A percentile compares a stretch with the other conserved stretches of the same genome.
These are phyloP conservation scores for Eimeria acervulina DNA, from an alignment of 169 alveolate genomes.

Conservation along the genomic window DNA sequence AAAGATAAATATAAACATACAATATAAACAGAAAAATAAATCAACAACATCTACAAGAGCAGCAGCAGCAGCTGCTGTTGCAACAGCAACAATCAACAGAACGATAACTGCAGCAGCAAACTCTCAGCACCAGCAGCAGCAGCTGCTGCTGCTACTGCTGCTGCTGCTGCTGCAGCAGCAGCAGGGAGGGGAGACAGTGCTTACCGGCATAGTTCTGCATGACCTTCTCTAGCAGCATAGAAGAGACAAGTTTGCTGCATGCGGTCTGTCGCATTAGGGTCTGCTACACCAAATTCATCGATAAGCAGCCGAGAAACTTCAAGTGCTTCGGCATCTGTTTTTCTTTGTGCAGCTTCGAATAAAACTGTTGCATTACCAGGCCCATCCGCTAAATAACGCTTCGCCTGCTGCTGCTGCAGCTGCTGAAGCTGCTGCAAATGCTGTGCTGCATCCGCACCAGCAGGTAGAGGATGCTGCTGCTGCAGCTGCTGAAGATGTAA, in stretches of 20 bases:
- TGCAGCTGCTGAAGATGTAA: constrained; percentile 8
- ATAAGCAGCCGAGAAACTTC: constrained; percentile 91
- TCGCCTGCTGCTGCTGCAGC: not conserved
- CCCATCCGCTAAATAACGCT: not conserved
- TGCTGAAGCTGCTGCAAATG: too few relatives aligned
- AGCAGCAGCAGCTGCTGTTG: too few relatives aligned
- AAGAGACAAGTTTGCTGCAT: constrained; percentile 95
- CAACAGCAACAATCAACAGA: too few relatives aligned
- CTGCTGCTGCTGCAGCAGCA: too few relatives aligned
- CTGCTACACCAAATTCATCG: constrained; percentile 89
- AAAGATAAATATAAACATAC: too few relatives aligned
- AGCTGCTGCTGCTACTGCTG: too few relatives aligned
- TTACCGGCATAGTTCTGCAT: constrained; percentile 86
- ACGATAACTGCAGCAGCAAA: too few relatives aligned
- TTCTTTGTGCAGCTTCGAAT: constrained; percentile 92
- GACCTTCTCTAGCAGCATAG: constrained; percentile 97
- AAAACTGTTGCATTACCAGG: constrained; percentile 88
- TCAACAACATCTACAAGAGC: too few relatives aligned
- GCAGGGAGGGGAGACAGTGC: not conserved
- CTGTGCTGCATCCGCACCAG: not conserved
- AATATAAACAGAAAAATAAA: too few relatives aligned
- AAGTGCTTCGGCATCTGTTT: constrained; percentile 92
- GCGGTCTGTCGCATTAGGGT: constrained; percentile 91
- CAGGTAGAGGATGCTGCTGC: constrained; percentile 20
- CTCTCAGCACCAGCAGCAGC: too few relatives aligned